A percentile compares a stretch with the other conserved stretches of the same genome.
Evolutionary conservation across 2,329 filamentous ascomycete species (phyloP).

Genomic region (Nigrospora oryzae): DNA sequence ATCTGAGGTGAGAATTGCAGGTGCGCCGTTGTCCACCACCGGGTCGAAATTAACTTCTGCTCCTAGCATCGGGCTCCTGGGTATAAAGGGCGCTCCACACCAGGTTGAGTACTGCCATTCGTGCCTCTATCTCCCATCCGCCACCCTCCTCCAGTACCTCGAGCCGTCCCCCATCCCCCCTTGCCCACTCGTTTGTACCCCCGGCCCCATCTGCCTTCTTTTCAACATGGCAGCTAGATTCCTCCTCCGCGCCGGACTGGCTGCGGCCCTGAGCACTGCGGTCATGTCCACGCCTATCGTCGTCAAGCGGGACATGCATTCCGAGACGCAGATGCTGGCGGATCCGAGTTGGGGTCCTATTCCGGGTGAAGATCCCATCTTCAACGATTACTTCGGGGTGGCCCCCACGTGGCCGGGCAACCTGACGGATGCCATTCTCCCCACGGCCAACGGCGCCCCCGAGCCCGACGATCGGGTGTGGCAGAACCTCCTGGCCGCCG

Average conservation of each 20-base stretch:
- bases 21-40: too few species aligned
- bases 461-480: constrained; percentile 30
- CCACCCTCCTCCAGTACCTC: too few species aligned
- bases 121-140: too few species aligned
- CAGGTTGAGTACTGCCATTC: too few species aligned
- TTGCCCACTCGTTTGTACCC: too few species aligned
- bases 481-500: constrained; percentile 33
- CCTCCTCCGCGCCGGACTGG: constrained; percentile 50
- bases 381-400: constrained; percentile 22
- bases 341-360: constrained; percentile 20
- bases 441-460: constrained; percentile 14
- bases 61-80: too few species aligned
- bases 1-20: too few species aligned
- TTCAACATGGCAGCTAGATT: constrained; percentile 21
- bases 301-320: background rate
- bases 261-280: constrained; percentile 26
- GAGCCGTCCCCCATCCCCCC: too few species aligned
- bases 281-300: background rate
- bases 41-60: too few species aligned
- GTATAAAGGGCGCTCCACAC: too few species aligned
- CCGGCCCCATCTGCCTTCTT: too few species aligned
- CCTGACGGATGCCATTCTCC: constrained; percentile 21
- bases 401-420: constrained; percentile 27
- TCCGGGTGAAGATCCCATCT: constrained; percentile 21
- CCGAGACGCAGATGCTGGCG: constrained; percentile 11